These are phyloP conservation scores for Amanita molliuscula DNA, from an alignment of 768 basidiomycete species.

Conservation along the genomic window DNA sequence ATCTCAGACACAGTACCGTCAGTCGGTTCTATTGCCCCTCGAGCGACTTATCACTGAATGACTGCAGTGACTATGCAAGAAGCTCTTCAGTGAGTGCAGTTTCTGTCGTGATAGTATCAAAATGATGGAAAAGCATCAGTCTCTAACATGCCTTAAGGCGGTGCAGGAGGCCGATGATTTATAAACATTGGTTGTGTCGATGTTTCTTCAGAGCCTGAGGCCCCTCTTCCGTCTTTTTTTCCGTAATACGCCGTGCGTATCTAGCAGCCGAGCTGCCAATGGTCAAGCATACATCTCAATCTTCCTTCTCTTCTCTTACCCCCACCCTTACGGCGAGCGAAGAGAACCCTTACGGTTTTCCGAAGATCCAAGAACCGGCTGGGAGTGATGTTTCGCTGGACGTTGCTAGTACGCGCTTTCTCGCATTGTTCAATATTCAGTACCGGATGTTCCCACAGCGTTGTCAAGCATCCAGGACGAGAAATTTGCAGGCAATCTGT, in stretches of 20 bases:
- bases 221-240: neutral
- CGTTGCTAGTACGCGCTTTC: neutral
- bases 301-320: conserved; percentile 1
- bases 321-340: neutral
- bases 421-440: neutral
- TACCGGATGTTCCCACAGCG: neutral
- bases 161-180: neutral
- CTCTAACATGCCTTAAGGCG: neutral
- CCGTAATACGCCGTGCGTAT: neutral
- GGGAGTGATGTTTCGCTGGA: neutral
- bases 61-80: no score
- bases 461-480: neutral
- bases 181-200: neutral
- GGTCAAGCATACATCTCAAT: conserved; percentile 1
- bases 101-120: neutral
- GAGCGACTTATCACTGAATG: no score
- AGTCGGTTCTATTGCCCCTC: no score
- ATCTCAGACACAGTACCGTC: no score
- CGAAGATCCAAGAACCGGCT: neutral
- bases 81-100: no score
- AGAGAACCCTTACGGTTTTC: neutral
- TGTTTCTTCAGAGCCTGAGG: neutral
- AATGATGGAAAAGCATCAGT: no score
- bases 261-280: conserved; percentile 3
- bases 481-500: neutral